Conservation (phyloP, 2,329 filamentous ascomycete species). For the Aureobasidium leucospermi region DNA sequence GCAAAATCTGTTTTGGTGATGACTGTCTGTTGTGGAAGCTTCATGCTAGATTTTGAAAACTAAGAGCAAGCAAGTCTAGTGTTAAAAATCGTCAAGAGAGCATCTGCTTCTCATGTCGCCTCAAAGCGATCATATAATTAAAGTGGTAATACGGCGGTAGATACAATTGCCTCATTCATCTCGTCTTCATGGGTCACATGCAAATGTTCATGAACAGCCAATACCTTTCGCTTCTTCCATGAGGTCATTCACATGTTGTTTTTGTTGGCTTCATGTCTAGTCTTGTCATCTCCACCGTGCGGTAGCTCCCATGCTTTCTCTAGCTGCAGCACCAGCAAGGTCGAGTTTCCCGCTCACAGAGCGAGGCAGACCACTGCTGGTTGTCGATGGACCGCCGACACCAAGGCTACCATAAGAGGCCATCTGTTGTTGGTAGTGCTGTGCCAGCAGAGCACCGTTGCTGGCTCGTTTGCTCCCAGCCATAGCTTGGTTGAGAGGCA, state of each 20-base stretch:
- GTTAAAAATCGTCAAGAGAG: no score
- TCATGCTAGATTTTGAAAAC: no score
- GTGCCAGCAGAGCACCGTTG: constrained; percentile 20
- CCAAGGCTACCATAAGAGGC: not conserved
- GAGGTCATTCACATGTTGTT: not conserved
- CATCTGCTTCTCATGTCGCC: no score
- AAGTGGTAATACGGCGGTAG: not conserved
- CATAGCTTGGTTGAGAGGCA: constrained; percentile 12
- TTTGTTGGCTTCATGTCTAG: not conserved
- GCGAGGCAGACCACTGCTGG: constrained; percentile 14
- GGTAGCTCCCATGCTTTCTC: constrained; percentile 21
- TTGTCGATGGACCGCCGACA: not conserved
- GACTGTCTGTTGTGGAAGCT: no score
- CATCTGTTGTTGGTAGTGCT: constrained; percentile 10
- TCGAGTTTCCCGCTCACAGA: constrained; percentile 16
- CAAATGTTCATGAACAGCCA: constrained; percentile 8
- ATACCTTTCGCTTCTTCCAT: not conserved
- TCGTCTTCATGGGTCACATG: constrained; percentile 1
- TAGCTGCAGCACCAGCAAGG: constrained; percentile 22
- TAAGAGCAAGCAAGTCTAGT: no score
- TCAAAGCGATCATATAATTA: not conserved
- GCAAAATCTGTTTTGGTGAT: no score
- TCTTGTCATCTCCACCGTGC: constrained; percentile 13
- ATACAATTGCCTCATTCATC: constrained; percentile 3
- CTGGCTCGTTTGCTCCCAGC: constrained; percentile 23